Evolutionary conservation across 768 basidiomycete genomes (phyloP).

Genomic region (Lyophyllum atratum): DNA sequence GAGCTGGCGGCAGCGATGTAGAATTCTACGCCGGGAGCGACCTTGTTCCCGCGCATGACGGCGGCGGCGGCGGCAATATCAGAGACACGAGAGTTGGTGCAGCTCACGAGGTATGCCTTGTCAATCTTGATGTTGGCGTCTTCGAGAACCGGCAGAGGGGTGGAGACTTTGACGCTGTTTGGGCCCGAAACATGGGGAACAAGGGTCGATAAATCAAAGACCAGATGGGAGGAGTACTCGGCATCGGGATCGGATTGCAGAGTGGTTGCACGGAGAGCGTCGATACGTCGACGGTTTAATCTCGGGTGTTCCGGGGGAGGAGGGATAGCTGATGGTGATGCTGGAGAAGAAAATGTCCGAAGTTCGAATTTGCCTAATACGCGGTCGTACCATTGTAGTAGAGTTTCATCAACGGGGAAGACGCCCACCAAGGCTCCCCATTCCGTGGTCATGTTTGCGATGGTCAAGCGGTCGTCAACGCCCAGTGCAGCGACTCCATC

Average conservation of each 20-base stretch:
- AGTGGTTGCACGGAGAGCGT: constrained; percentile 55
- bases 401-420: constrained; percentile 86
- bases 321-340: constrained; percentile 53
- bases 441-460: constrained; percentile 99
- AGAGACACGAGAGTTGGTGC: constrained; percentile 95
- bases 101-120: constrained; percentile 98
- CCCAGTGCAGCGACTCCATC: constrained; percentile 77
- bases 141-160: constrained; percentile 83
- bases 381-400: constrained; percentile 85
- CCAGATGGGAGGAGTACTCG: constrained; percentile 82
- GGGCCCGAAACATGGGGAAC: constrained; percentile 97
- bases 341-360: constrained; percentile 66
- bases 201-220: constrained; percentile 90
- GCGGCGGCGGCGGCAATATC: constrained; percentile 91
- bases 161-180: constrained; percentile 97
- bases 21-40: constrained; percentile 91
- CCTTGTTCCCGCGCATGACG: constrained; percentile 79
- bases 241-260: constrained; percentile 76
- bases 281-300: constrained; percentile 73
- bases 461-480: constrained; percentile 93
- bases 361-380: constrained; percentile 73
- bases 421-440: constrained; percentile 98
- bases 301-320: constrained; percentile 82
- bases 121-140: constrained; percentile 77
- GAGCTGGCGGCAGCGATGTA: constrained; percentile 97